Base-by-base conservation (phyloP, 495 filamentous ascomycete species). In the Glonium stellatum region DNA sequence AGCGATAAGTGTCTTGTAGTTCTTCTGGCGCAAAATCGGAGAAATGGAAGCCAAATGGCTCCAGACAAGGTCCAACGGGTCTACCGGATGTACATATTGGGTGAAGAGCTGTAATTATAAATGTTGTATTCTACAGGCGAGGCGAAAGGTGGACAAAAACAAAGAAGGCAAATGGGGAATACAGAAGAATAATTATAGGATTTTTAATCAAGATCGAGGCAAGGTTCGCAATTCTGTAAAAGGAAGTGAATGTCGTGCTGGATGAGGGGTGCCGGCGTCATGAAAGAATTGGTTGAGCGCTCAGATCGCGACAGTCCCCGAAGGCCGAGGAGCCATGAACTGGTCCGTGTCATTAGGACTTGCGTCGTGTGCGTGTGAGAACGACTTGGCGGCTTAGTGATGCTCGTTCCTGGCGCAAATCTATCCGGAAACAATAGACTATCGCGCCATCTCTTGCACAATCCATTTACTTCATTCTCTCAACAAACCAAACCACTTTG, bases 41-140 rank as follows among this genome's bases (percentile, higher is more conserved):
- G 61, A 54, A 67, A 54, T 53, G 48, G 61, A 55, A 61, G 58
- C 61, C 61, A 21, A 44, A 25, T 25, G 65, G 61, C 61, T 59
- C 56, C 56, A 18, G 23, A 22, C 19, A 54, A 58, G 58, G 57
- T 58, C 57, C 39, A 41, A 25, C 25, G 34, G 41, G 25, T 39
- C 49, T 61, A 67, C 27, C 46, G 60, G 44, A 67, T 12, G 48
- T 51, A 12, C 60, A 63, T 67, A 42, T 27, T 63, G 42, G 34
- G 22, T 10, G 55, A 9, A 18, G 49, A 27, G 18, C 39, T 37
- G 36, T 9, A 35, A 35, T 31, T 31, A 31, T 31, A 51, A 25
- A 25, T 44, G 36, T 25, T 51, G 1, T 10, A 35, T 13, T n/a
- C n/a, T n/a, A n/a, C n/a, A n/a, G n/a, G n/a, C n/a, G n/a, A n/a